Base-by-base conservation (phyloP, 495 filamentous ascomycete species). In the Podospora didyma region DNA sequence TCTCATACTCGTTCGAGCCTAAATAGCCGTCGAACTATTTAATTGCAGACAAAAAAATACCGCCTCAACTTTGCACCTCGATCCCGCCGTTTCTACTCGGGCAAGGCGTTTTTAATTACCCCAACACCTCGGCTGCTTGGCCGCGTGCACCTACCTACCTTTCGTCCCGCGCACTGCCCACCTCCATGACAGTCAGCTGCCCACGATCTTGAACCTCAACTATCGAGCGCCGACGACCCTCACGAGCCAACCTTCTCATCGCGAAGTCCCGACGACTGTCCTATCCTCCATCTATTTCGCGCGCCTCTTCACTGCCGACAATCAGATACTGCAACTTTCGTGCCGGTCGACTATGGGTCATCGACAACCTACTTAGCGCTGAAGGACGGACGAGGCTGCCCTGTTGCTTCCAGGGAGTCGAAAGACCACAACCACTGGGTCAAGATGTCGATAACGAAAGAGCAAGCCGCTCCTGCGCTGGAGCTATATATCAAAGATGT, bases 401-500 rank as follows among this genome's bases (percentile, higher is more conserved):
- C 49, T 31, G 51, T 49, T 54, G 46, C 49, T 55, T 24, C 10
- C 37, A 60, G 24, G 44, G 52, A 41, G 49, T 45, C 44, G 16
- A 45, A 47, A 49, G 20, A 49, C 47, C 46, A 41, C 21, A 53
- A 17, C 34, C 16, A 34, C 39, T 17, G 56, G 31, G 17, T n/a
- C 54, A 69, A 62, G 26, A 71, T 71, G 69, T 62, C 69, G 41
- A 50, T 66, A 46, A 61, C 63, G 28, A 65, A 56, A 39, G 69
- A 71, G 22, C 64, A 69, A 51, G 62, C 64, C 42, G 49, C 60
- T 51, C 56, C 53, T 39, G 58, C 67, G 59, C 58, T 71, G 62
- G 66, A 71, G 49, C 67, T 62, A 42, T 62, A 60, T 46, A 66
- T 69, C 39, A 64, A 62, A 50, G 69, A 71, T 60, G 65, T 66